Percentiles rank a stretch among this genome's conserved stretches.
phyloP scores from a whole-genome alignment of 2,329 filamentous ascomycete genomes.

The Dactylellina drechsleri region DNA sequence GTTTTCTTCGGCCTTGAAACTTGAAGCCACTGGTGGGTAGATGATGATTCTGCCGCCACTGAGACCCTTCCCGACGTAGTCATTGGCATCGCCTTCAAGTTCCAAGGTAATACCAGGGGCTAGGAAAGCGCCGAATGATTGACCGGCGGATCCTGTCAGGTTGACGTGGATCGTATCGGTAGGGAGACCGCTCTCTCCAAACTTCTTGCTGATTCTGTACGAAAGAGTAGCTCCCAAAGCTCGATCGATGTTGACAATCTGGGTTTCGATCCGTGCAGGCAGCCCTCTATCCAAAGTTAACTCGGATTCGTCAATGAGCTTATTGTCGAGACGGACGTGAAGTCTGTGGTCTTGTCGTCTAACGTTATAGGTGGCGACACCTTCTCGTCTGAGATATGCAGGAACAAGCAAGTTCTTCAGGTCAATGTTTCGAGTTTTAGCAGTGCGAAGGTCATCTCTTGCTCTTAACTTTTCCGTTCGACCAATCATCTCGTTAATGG shows the following conservation, averaged over 20 bases:
- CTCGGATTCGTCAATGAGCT: conserved; percentile 94
- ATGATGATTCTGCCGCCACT: conserved; percentile 92
- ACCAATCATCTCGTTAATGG: conserved; percentile 97
- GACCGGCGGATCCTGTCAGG: conserved; percentile 93
- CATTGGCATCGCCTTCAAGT: conserved; percentile 93
- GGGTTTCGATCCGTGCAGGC: conserved; percentile 91
- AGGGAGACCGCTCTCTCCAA: conserved; percentile 86
- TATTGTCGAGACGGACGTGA: conserved; percentile 93
- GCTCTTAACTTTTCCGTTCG: conserved; percentile 87
- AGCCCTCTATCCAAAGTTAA: conserved; percentile 93
- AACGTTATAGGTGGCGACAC: conserved; percentile 95
- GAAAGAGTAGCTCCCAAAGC: conserved; percentile 92
- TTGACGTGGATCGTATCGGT: conserved; percentile 95
- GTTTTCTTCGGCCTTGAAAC: conserved; percentile 97
- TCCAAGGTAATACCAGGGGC: conserved; percentile 93
- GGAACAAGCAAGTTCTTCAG: conserved; percentile 91
- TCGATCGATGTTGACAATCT: conserved; percentile 96
- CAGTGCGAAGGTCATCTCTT: conserved; percentile 84
- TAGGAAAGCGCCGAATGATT: conserved; percentile 94
- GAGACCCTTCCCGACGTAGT: conserved; percentile 95
- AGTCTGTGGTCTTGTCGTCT: conserved; percentile 97
- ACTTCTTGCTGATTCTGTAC: conserved; percentile 93
- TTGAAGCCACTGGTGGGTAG: conserved; percentile 87
- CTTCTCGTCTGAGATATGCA: conserved; percentile 92
- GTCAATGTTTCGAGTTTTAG: conserved; percentile 93